Conservation (phyloP, 768 basidiomycete species). For the Cantharellus cinnabarinus region DNA sequence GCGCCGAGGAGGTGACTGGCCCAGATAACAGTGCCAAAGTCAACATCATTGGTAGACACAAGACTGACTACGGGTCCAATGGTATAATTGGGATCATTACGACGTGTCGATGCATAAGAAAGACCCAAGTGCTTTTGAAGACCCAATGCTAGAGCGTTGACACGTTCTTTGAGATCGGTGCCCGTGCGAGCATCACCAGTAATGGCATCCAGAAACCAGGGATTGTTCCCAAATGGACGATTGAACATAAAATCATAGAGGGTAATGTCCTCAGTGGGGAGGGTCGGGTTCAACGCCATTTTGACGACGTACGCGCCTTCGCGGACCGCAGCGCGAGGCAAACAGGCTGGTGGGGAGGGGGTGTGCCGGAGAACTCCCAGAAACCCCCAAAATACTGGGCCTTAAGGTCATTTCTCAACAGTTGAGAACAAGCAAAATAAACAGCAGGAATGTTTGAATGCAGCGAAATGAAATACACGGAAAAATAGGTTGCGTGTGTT, state of each 20-base stretch:
- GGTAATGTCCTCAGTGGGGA: background rate
- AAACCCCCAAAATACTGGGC: too few species aligned
- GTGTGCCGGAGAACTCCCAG: too few species aligned
- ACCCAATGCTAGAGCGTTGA: background rate
- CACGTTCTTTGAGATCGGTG: background rate
- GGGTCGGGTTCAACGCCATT: too few species aligned
- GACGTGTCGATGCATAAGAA: background rate
- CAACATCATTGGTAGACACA: background rate
- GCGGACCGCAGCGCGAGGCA: too few species aligned
- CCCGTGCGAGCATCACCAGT: background rate
- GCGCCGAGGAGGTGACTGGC: constrained; percentile 10
- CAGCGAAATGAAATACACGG: too few species aligned
- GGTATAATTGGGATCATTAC: background rate
- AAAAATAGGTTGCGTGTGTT: too few species aligned
- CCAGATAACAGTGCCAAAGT: constrained; percentile 11
- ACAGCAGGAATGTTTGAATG: too few species aligned
- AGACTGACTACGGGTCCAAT: background rate
- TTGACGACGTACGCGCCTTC: too few species aligned
- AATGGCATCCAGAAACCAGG: background rate
- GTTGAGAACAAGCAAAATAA: too few species aligned
- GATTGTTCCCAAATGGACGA: background rate
- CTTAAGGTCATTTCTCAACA: too few species aligned
- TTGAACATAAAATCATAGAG: background rate
- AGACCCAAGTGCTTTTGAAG: background rate
- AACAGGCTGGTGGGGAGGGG: too few species aligned